Evolutionary conservation across 257 asterid species (phyloP), one percentile per base, ranked within the genome.

Genomic region (Ballota nigra): DNA sequence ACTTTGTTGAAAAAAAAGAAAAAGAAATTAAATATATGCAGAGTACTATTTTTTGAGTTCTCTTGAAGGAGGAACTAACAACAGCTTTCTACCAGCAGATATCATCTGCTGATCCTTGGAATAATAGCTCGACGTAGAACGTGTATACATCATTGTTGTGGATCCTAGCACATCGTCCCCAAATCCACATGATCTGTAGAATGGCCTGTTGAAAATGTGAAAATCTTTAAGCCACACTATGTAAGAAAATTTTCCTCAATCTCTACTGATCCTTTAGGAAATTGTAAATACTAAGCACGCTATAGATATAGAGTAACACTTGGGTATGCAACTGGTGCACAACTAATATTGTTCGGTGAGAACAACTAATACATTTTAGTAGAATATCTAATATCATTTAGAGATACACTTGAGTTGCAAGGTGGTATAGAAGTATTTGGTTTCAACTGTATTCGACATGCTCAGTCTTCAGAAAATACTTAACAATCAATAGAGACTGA

Each of bases 101-200:
- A 75, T 59, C 52, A 52, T 69, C 70, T 77, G 82, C 69, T 82
- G 84, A 49, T 72, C 80, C 38, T 56, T 28, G 28, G 82, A 68
- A 64, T 19, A 15, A 47, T 19, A 53, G n/a, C 63, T 65, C 18
- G 86, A 74, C 61, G 78, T 22, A 7, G 84, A 74, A 59, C 81
- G 70, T 0, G 90, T 52, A 78, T 89, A 92, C 92, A 88, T 85
- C 98, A 91, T 94, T 16, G 98, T 89, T 4, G 92, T 91, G 72
- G 98, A 86, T 77, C 76, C 87, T 10, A 87, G 76, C 69, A 76
- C 73, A 77, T 92, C 94, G 15, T 86, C 89, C 63, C 89, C 98
- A 63, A 91, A 95, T 71, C 97, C 99, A 65, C 98, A 94, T 20
- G 86, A 89, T 70, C 65, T 67, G 10, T 88, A 86, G 69, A 95